Percentiles rank a stretch among this genome's conserved stretches.
Conservation (phyloP, 2,329 filamentous ascomycete species). For the Bipolaris sorokiniana region DNA sequence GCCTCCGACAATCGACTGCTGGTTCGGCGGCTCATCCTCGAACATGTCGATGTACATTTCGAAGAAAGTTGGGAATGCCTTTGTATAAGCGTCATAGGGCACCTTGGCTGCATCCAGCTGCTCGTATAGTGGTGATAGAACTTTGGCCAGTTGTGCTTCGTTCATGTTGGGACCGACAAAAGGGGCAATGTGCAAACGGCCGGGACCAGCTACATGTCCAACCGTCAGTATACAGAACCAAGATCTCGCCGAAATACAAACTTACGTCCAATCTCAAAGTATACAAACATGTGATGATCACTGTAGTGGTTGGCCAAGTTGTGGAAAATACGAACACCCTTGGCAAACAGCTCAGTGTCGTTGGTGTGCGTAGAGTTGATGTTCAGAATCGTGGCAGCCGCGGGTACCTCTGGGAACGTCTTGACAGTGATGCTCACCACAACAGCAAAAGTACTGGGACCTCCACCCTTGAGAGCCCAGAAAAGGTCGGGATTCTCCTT, state of each 20-base stretch:
- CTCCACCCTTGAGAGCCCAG: conserved; percentile 46
- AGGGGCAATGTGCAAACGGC: conserved; percentile 40
- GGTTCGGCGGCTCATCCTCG: conserved; percentile 41
- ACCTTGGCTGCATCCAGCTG: conserved; percentile 40
- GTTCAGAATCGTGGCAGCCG: conserved; percentile 42
- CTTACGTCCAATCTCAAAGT: conserved; percentile 37
- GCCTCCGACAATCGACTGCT: conserved; percentile 41
- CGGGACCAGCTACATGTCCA: conserved; percentile 20
- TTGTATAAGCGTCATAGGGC: conserved; percentile 38
- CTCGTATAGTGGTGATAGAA: conserved; percentile 38
- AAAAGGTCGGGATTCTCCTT: conserved; percentile 47
- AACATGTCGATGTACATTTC: conserved; percentile 48
- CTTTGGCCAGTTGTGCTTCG: conserved; percentile 31
- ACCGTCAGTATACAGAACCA: not conserved
- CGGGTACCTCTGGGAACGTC: conserved; percentile 42
- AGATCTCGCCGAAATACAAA: not conserved
- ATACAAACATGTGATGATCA: conserved; percentile 45
- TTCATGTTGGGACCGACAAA: conserved; percentile 45
- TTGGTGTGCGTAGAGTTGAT: conserved; percentile 47
- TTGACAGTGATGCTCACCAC: conserved; percentile 43
- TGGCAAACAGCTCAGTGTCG: conserved; percentile 35
- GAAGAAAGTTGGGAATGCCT: conserved; percentile 45
- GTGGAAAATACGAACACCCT: conserved; percentile 43
- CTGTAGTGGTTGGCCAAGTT: conserved; percentile 43
- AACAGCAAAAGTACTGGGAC: conserved; percentile 41